A percentile compares a stretch with the other conserved stretches of the same genome.
Evolutionary conservation across 441 rosid genomes (phyloP).

Genomic region (Brassica hybrid): DNA sequence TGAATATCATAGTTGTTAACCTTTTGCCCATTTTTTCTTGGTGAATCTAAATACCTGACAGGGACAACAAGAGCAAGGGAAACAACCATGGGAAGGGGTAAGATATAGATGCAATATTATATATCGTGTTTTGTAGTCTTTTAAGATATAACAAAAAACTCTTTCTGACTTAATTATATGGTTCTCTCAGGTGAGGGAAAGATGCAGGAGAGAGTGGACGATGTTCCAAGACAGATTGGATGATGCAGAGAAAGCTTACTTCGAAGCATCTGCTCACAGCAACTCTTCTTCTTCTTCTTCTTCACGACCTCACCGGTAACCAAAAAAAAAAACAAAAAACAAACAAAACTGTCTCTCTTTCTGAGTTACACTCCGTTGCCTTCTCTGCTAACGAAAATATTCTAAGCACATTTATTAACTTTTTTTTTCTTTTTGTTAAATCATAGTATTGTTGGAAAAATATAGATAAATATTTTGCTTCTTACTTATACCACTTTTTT

Average conservation of each 20-base stretch:
- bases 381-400: too few species aligned
- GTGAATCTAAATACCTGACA: constrained; percentile 26
- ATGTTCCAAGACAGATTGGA: constrained; percentile 78
- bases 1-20: neutral
- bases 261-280: constrained; percentile 42
- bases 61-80: constrained; percentile 68
- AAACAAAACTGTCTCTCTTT: neutral
- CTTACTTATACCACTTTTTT: too few species aligned
- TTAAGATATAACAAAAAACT: neutral
- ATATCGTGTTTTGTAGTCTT: too few species aligned
- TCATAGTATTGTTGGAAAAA: too few species aligned
- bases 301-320: constrained; percentile 24
- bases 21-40: neutral
- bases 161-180: neutral
- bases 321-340: too few species aligned
- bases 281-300: constrained; percentile 23
- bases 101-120: neutral
- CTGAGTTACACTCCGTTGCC: neutral
- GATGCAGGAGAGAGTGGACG: constrained; percentile 87
- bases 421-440: neutral
- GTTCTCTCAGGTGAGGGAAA: constrained; percentile 72
- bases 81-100: constrained; percentile 93
- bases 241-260: constrained; percentile 70
- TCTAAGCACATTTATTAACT: neutral
- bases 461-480: too few species aligned